A percentile compares a stretch with the other conserved stretches of the same genome.
These are phyloP conservation scores for Citrullus colocynthis DNA, from an alignment of 306 rosid species.

Conservation along the genomic window DNA sequence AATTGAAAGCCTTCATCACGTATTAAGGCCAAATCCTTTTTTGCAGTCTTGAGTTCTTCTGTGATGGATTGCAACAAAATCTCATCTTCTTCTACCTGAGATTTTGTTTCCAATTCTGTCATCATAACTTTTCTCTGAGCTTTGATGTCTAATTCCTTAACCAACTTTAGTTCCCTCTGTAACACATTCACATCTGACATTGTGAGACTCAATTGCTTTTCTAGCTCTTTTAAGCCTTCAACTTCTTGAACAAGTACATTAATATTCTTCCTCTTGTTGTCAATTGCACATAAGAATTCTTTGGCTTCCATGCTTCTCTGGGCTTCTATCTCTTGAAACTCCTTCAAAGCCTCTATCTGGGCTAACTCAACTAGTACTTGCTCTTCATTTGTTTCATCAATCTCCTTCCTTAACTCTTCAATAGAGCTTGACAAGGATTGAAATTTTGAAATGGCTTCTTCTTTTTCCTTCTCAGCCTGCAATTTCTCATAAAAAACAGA, in stretches of 20 bases:
- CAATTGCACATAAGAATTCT: slow-evolving; percentile 28
- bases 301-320: slow-evolving; percentile 38
- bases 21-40: slow-evolving; percentile 45
- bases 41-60: slow-evolving; percentile 48
- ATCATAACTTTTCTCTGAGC: slow-evolving; percentile 24
- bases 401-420: slow-evolving; percentile 46
- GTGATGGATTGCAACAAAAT: slow-evolving; percentile 22
- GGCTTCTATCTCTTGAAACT: slow-evolving; percentile 37
- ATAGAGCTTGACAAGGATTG: slow-evolving; percentile 18
- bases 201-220: slow-evolving; percentile 44
- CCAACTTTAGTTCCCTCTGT: slow-evolving; percentile 37
- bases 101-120: slow-evolving; percentile 16
- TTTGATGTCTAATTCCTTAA: slow-evolving; percentile 33
- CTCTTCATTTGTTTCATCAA: slow-evolving; percentile 62
- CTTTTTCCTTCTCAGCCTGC: slow-evolving; percentile 31
- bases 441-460: slow-evolving; percentile 30
- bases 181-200: slow-evolving; percentile 52
- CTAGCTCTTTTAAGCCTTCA: slow-evolving; percentile 46
- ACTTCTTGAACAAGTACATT: slow-evolving; percentile 32
- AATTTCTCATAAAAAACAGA: slow-evolving; percentile 43
- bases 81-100: slow-evolving; percentile 23
- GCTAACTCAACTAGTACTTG: slow-evolving; percentile 78
- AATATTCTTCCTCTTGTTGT: slow-evolving; percentile 28
- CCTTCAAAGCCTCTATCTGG: slow-evolving; percentile 76
- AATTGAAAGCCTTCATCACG: slow-evolving; percentile 67